Base-by-base conservation (phyloP, 805 yeast genomes). In the Saccharomycopsis guyanensis region DNA sequence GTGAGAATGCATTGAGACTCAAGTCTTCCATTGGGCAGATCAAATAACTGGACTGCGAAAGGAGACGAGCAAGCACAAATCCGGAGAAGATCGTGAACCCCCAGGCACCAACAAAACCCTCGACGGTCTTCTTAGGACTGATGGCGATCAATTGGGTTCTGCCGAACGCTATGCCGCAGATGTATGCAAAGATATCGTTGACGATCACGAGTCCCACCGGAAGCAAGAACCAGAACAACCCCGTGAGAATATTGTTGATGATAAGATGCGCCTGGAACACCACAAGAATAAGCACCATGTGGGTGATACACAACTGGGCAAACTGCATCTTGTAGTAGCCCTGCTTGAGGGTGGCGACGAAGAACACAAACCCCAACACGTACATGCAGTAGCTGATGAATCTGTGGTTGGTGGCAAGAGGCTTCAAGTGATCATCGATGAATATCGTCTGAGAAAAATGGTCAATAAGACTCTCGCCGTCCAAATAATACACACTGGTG, bases 41-140 rank as follows among this genome's bases (percentile, higher is more conserved):
- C 71, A 93, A 68, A 64, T 82, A 93, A 57, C 75, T 75, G 54
- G 77, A 80, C 43, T 76, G 73, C 33, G 83, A 69, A 53, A 88
- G 69, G 43, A 82, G 59, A 55, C 75, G 75, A 1, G 94, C 74
- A 44, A 88, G 71, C 4, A 80, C 44, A 23, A 86, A 65, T 1
- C 91, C 86, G 52, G 85, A 79, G 31, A 84, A 52, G 4, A 86
- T 80, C 7, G 98, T 93, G 60, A 93, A 91, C 40, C 87, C 65
- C 98, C 98, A 93, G 15, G 97, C 98, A 43, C 98, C 98, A 42
- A 91, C 67, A 59, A 93, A 93, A 2, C 98, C 98, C 68, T 93
- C 98, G 32, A 91, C 88, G 2, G 98, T 93, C 67, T 93, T 93
- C 66, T 93, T 93, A 47, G 98, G 98, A 10, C 96, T 86, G 53